Conservation (phyloP, 2,329 filamentous ascomycete genomes). For the Exophiala spinifera region DNA sequence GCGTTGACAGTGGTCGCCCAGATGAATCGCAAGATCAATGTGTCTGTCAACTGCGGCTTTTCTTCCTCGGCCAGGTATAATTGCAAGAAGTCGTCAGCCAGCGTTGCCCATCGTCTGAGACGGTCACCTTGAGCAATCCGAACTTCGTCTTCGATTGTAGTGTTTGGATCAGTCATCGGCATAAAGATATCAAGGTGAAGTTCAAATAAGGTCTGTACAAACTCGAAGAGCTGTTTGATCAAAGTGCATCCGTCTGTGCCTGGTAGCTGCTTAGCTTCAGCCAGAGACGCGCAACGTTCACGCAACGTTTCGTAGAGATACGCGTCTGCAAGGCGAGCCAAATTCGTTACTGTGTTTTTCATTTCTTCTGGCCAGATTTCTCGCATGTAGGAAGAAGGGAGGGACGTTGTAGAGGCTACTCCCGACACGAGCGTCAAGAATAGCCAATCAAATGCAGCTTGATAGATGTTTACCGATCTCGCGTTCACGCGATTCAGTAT, state of each 20-base stretch:
- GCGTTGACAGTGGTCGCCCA: constrained; percentile 65
- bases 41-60: constrained; percentile 34
- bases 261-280: not conserved
- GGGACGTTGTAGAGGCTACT: not conserved
- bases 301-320: constrained; percentile 46
- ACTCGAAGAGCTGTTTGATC: constrained; percentile 17
- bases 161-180: constrained; percentile 60
- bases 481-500: constrained; percentile 49
- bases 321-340: constrained; percentile 55
- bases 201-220: constrained; percentile 60
- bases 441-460: constrained; percentile 56
- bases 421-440: constrained; percentile 41
- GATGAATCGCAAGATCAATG: constrained; percentile 58
- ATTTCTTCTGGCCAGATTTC: constrained; percentile 55
- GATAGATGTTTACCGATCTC: constrained; percentile 47
- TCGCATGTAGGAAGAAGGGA: constrained; percentile 50
- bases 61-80: constrained; percentile 50
- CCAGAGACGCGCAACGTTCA: constrained; percentile 31
- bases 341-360: constrained; percentile 53
- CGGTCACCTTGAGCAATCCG: constrained; percentile 56
- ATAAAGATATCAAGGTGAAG: constrained; percentile 65
- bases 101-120: constrained; percentile 56
- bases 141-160: constrained; percentile 52
- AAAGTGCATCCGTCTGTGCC: not conserved
- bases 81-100: too few species aligned